phyloP scores from a whole-genome alignment of 2,329 filamentous ascomycete genomes.

The Diaporthe sp. region DNA sequence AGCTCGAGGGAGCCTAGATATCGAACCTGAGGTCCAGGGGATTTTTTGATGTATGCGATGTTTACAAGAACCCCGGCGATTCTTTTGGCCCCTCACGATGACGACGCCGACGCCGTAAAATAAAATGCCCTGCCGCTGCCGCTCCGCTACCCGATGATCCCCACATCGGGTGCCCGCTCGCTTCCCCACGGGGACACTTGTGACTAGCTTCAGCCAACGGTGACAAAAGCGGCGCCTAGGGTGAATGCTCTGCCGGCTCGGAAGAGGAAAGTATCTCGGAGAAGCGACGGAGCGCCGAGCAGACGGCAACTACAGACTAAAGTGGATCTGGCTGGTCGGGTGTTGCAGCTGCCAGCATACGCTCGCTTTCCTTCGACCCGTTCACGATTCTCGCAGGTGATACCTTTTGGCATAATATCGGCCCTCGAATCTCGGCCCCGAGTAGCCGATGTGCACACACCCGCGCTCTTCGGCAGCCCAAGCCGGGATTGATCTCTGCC shows the following conservation, averaged over 20 bases:
- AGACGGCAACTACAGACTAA: background rate
- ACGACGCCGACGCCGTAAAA: background rate
- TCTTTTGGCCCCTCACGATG: constrained; percentile 18
- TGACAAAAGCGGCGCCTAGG: background rate
- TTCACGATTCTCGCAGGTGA: background rate
- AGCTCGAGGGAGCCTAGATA: fast-evolving
- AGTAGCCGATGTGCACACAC: background rate
- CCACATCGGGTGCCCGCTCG: background rate
- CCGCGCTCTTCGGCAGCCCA: background rate
- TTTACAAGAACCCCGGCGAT: background rate
- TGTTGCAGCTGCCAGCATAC: background rate
- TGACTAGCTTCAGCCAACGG: background rate
- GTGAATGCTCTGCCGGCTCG: constrained; percentile 18
- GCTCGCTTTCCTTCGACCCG: background rate
- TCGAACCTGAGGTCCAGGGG: background rate
- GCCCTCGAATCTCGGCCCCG: background rate
- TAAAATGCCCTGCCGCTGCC: constrained; percentile 14
- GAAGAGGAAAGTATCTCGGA: background rate
- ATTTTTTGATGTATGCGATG: background rate
- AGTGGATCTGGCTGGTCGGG: background rate
- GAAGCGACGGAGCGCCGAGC: constrained; percentile 17
- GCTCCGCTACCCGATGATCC: constrained; percentile 18
- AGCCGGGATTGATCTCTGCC: background rate
- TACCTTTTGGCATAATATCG: background rate
- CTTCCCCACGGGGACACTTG: background rate